These are phyloP conservation scores for Hirschioporus abietinus DNA, from an alignment of 768 basidiomycete genomes.

Conservation along the genomic window DNA sequence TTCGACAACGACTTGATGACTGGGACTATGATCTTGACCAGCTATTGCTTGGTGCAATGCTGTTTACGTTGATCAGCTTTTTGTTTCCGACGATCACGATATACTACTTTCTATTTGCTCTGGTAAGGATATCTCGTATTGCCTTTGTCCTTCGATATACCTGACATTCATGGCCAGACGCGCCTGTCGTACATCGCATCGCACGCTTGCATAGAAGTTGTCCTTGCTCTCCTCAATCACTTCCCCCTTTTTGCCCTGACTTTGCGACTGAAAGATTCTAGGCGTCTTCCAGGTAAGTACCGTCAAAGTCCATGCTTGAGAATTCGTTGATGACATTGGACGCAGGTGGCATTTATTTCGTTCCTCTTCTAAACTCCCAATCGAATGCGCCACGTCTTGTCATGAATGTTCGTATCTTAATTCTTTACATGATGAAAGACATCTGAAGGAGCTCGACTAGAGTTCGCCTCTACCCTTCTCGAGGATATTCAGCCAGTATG, in stretches of 20 bases:
- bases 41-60: slow-evolving; percentile 86
- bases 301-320: slow-evolving; percentile 6
- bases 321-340: not conserved
- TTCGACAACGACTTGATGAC: slow-evolving; percentile 83
- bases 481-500: slow-evolving; percentile 54
- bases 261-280: slow-evolving; percentile 78
- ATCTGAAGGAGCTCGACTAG: slow-evolving; percentile 24
- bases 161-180: slow-evolving; percentile 29
- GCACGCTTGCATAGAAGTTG: slow-evolving; percentile 58
- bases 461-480: slow-evolving; percentile 49
- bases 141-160: slow-evolving; percentile 1
- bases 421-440: slow-evolving; percentile 3
- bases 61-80: slow-evolving; percentile 79
- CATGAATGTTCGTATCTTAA: not conserved
- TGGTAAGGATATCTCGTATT: slow-evolving; percentile 30
- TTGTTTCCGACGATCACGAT: slow-evolving; percentile 80
- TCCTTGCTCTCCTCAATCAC: slow-evolving; percentile 79
- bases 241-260: slow-evolving; percentile 90
- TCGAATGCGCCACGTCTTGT: slow-evolving; percentile 9
- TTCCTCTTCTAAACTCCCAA: slow-evolving; percentile 23
- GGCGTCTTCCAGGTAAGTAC: slow-evolving; percentile 67
- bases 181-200: slow-evolving; percentile 49
- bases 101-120: slow-evolving; percentile 80
- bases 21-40: slow-evolving; percentile 93
- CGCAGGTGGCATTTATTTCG: slow-evolving; percentile 30